Conservation (phyloP, 129 eudicot genomes). For the Helianthus annuus region HanXRQr2.0-SUNRISE NC_035449.2:4413169-4413668, state of each 20-base stretch:
- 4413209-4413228: too few relatives aligned
- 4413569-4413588: conserved; percentile 31
- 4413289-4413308: not conserved
- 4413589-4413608: conserved; percentile 36
- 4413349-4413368: conserved; percentile 6
- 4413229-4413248: too few relatives aligned
- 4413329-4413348: conserved; percentile 4
- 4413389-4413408: conserved; percentile 86
- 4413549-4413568: conserved; percentile 13
- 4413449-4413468: conserved; percentile 75
- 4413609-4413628: conserved; percentile 33
- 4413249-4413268: too few relatives aligned
- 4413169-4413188: too few relatives aligned
- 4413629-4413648: conserved; percentile 8
- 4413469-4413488: conserved; percentile 77
- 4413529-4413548: conserved; percentile 26
- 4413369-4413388: conserved; percentile 15
- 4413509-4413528: conserved; percentile 49
- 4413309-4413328: not conserved
- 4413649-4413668: too few relatives aligned
- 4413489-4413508: conserved; percentile 96
- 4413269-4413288: too few relatives aligned
- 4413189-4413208: too few relatives aligned
- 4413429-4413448: conserved; percentile 85
- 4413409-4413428: conserved; percentile 97